Evolutionary conservation across 1,284 basidiomycete genomes (phyloP), one percentile per base, ranked within the genome.

Genomic region (Cryptococcus jaspeensis): DNA sequence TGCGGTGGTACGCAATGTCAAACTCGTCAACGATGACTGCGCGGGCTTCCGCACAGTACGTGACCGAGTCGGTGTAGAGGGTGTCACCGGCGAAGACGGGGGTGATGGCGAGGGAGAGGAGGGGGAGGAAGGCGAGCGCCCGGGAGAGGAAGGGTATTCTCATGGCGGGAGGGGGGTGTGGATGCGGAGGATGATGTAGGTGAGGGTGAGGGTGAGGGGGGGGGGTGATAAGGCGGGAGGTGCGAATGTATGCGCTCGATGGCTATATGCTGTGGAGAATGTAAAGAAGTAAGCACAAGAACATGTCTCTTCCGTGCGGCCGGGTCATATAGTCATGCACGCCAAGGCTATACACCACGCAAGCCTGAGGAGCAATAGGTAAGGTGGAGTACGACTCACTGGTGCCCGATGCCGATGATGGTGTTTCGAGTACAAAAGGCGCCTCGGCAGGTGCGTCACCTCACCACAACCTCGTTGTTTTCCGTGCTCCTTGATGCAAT

Each of bases 31-130:
- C 82, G 65, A 92, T 84, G 60, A 94, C 81, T 37, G 85, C 84
- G 72, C 87, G 85, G 42, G 90, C 88, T 41, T 88, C 86, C 51
- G 87, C 81, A 77, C 91, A 94, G 74, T 93, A 93, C 18, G 90
- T 87, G 64, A 93, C 89, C 52, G 89, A 88, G 43, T 89, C 90
- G 40, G 91, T 90, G 75, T 56, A 72, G 9, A 76, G 64, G 4
- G 50, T 60, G 16, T 50, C 52, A 2, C 38, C 50, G 39, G 55
- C 44, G 22, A 44, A 47, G 16, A 45, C 20, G 8, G 56, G 28
- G 20, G 57, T n/a, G 22, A 59, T 23, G 22, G 51, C n/a, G 54
- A 58, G 36, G 37, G 55, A 37, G 23, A 47, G 20, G 28, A 61
- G 48, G 47, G 47, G 36, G 45, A 28, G 18, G 37, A 39, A 52